Evolutionary conservation across 495 filamentous ascomycete species (phyloP), one percentile per base, ranked within the genome.

Genomic region (Physcia stellaris): DNA sequence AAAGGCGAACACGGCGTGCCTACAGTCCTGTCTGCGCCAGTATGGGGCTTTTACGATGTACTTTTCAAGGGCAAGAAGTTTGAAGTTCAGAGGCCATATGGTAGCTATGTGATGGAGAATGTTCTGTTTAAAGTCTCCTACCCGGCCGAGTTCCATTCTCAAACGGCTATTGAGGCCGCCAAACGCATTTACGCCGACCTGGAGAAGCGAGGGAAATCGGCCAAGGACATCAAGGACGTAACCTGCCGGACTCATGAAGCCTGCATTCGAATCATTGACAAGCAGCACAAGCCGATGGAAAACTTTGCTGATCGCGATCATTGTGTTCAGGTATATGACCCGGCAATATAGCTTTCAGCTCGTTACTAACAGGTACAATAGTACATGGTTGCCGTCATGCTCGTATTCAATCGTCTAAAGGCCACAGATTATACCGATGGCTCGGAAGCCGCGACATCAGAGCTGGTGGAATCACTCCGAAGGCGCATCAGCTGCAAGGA

Each of bases 81-180:
- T 62, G 63, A 83, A 57, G 96, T 94, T 72, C 90, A 98, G 66
- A 77, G 90, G 34, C 77, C 78, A 31, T 98, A 96, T 54, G 90
- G 87, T 49, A 88, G 80, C 70, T 98, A 98, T 59, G 92, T 98
- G 39, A 98, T 98, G 90, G 90, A 98, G 75, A 98, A 96, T 56
- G 83, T 98, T 32, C 80, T 98, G 33, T 98, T 98, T 73, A 98
- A 98, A 71, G 92, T 98, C 28, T 98, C 90, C 22, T 94, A 93
- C 56, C 86, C 86, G 53, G 90, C 90, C 46, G 90, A 98, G 58
- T 98, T 98, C 74, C 90, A 98, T 70, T 96, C 90, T 11, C 90
- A 98, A 63, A 98, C 90, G 18, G 90, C 90, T 49, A 87, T 95
- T 43, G 90, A 98, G 64, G 84, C 84, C 13, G 86, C 90, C 6